phyloP scores from a whole-genome alignment of 495 filamentous ascomycete genomes.

The Aspergillus egyptiacus region DNA sequence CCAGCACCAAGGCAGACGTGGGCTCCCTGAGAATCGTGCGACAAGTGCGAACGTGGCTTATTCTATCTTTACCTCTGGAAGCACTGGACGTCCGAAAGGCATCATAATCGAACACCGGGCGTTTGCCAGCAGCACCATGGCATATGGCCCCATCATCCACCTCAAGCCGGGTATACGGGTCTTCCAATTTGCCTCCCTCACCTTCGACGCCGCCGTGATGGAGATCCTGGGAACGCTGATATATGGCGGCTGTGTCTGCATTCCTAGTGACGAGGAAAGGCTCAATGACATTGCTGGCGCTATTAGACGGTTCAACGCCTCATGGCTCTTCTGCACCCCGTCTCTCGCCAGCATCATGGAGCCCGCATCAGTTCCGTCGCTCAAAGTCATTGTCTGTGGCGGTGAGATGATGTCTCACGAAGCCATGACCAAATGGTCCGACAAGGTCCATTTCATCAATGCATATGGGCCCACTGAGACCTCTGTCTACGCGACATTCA shows the following conservation, averaged over 20 bases:
- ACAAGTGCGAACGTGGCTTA: conserved; percentile 35
- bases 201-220: conserved; percentile 37
- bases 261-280: conserved; percentile 21
- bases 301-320: conserved; percentile 22
- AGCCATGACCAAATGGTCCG: conserved; percentile 24
- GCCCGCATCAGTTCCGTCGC: conserved; percentile 29
- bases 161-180: conserved; percentile 42
- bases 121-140: conserved; percentile 5
- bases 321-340: conserved; percentile 31
- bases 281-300: conserved; percentile 22
- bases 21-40: conserved; percentile 19
- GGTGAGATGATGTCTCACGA: conserved; percentile 33
- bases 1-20: conserved; percentile 24
- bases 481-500: conserved; percentile 20
- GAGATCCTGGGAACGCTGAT: conserved; percentile 37
- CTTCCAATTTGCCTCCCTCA: conserved; percentile 40
- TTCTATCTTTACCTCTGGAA: conserved; percentile 45
- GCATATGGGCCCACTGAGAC: conserved; percentile 48
- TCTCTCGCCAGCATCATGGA: conserved; percentile 31
- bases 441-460: conserved; percentile 32
- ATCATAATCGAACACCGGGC: neutral
- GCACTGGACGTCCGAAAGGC: conserved; percentile 45
- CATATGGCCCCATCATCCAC: conserved; percentile 22
- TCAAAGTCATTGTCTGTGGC: conserved; percentile 37
- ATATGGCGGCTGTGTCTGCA: conserved; percentile 34